Percentiles rank a stretch among this genome's conserved stretches.
phyloP scores from a whole-genome alignment of 2,329 filamentous ascomycete genomes.

The Paecilomyces dactylethromorphus region DNA sequence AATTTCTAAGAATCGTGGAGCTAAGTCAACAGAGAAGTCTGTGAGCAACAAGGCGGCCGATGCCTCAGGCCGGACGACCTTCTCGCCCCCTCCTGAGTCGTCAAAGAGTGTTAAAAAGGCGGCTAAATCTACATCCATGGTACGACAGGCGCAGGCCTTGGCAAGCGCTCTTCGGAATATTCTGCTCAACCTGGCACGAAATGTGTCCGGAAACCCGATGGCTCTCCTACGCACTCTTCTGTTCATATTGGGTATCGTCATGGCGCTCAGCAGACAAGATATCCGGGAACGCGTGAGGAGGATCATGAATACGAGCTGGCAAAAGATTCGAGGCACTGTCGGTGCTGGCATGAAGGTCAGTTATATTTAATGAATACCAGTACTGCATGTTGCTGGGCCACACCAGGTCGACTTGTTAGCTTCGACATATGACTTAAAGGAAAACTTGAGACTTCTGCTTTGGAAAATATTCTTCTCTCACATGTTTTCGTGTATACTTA shows the following conservation, averaged over 20 bases:
- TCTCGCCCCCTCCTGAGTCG: constrained; percentile 21
- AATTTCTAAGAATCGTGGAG: constrained; percentile 18
- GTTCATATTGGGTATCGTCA: constrained; percentile 70
- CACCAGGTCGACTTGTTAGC: background rate
- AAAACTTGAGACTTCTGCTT: too few species aligned
- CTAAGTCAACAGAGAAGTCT: constrained; percentile 21
- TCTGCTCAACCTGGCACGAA: constrained; percentile 44
- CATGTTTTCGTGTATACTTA: background rate
- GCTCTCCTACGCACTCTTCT: constrained; percentile 58
- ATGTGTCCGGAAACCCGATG: constrained; percentile 50
- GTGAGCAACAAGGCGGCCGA: constrained; percentile 14
- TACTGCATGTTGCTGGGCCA: background rate
- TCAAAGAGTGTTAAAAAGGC: constrained; percentile 35
- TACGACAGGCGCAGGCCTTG: constrained; percentile 36
- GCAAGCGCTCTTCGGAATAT: constrained; percentile 43
- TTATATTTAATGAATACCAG: constrained; percentile 60
- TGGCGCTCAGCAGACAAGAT: constrained; percentile 68
- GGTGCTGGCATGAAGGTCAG: constrained; percentile 98
- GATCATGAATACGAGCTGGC: constrained; percentile 65
- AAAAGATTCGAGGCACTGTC: constrained; percentile 74
- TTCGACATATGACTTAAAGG: background rate
- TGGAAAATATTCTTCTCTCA: background rate
- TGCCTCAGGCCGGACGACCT: constrained; percentile 21
- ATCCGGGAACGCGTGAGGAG: constrained; percentile 68
- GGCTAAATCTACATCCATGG: constrained; percentile 24